These are phyloP conservation scores for Paramarasmius palmivorus DNA, from an alignment of 1,284 basidiomycete species.

Conservation along the genomic window DNA sequence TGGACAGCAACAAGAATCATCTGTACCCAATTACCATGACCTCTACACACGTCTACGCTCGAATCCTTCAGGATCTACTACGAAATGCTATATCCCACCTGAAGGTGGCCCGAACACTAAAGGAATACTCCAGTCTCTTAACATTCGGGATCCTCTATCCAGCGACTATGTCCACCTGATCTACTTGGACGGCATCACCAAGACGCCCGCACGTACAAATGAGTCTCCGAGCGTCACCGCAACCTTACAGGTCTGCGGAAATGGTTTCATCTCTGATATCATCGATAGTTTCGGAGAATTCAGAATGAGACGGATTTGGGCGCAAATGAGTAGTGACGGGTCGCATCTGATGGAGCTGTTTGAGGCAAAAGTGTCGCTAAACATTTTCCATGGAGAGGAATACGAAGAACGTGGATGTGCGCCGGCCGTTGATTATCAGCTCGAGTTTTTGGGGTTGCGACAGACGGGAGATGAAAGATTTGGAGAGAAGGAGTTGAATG, in stretches of 20 bases:
- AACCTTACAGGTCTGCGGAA: not conserved
- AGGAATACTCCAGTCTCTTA: not conserved
- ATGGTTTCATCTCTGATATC: not conserved
- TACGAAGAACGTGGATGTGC: not conserved
- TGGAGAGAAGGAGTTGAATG: not conserved
- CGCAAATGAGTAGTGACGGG: not conserved
- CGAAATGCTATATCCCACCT: not conserved
- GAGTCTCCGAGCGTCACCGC: not conserved
- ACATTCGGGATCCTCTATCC: not conserved
- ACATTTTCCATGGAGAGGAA: slow-evolving; percentile 2
- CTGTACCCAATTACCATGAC: not conserved
- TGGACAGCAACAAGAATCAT: not conserved
- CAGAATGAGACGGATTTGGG: not conserved
- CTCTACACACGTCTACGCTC: not conserved
- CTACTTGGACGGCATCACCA: not conserved
- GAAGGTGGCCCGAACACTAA: not conserved
- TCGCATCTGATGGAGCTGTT: not conserved
- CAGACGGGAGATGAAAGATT: not conserved
- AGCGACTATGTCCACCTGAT: not conserved
- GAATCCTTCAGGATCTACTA: not conserved
- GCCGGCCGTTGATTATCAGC: not conserved
- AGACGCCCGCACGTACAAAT: too few relatives aligned
- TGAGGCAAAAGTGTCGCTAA: not conserved
- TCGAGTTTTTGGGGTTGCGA: not conserved
- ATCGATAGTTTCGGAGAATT: slow-evolving; percentile 3